Evolutionary conservation across 768 basidiomycete genomes (phyloP).

Genomic region (Strobilomyces confusus): DNA sequence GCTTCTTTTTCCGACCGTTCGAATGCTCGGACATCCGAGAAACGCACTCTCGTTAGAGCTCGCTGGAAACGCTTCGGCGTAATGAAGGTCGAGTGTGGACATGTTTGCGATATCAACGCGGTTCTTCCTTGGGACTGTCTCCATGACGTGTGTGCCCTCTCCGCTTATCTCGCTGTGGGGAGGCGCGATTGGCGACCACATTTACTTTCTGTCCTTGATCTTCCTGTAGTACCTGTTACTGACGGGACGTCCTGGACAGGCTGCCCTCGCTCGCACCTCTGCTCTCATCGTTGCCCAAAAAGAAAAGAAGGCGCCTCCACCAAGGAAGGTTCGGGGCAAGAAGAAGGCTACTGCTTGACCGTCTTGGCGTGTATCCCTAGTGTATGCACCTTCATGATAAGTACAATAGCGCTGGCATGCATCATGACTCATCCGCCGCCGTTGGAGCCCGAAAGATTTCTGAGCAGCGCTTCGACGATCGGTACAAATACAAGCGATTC

Average conservation of each 20-base stretch:
- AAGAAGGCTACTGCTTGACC: slow-evolving; percentile 48
- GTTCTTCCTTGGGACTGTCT: slow-evolving; percentile 22
- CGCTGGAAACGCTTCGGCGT: slow-evolving; percentile 63
- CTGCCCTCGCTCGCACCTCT: slow-evolving; percentile 71
- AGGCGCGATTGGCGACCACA: slow-evolving; percentile 32
- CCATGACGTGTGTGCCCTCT: slow-evolving; percentile 22
- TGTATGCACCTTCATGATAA: slow-evolving; percentile 21
- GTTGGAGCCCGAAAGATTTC: background rate
- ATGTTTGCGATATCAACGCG: slow-evolving; percentile 73
- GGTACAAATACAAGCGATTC: slow-evolving; percentile 19
- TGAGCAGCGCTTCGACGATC: slow-evolving; percentile 4
- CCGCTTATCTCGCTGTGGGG: slow-evolving; percentile 27
- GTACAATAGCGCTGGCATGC: slow-evolving; percentile 12
- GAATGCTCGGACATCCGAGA: background rate
- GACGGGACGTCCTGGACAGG: slow-evolving; percentile 39
- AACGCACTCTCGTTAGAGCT: slow-evolving; percentile 91
- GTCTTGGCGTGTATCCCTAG: slow-evolving; percentile 24
- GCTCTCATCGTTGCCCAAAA: slow-evolving; percentile 66
- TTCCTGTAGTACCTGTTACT: slow-evolving; percentile 47
- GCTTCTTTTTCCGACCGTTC: background rate
- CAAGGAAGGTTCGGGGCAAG: slow-evolving; percentile 72
- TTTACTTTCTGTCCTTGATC: slow-evolving; percentile 2
- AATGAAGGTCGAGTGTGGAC: slow-evolving; percentile 91
- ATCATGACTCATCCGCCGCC: background rate
- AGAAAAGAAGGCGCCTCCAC: slow-evolving; percentile 61